Conservation (phyloP, 2,329 filamentous ascomycete species). For the Aspergillus piperis region DNA sequence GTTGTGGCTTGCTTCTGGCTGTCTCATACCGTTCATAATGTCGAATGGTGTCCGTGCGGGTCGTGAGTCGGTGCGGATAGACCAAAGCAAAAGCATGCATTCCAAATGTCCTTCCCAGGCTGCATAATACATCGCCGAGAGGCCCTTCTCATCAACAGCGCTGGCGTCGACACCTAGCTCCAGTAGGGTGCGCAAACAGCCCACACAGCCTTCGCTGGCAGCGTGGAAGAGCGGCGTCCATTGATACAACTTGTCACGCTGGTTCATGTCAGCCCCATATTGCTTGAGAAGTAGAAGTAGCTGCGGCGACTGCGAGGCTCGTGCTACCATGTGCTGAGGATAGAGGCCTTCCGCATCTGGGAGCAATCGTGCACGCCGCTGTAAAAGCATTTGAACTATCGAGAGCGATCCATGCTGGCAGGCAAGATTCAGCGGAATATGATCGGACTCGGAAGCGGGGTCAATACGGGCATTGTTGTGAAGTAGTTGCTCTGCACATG, state of each 20-base stretch:
- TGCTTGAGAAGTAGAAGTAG: constrained; percentile 77
- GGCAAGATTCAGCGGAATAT: constrained; percentile 90
- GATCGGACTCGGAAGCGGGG: constrained; percentile 80
- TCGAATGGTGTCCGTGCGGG: constrained; percentile 34
- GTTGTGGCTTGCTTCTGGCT: constrained; percentile 29
- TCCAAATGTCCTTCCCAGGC: constrained; percentile 96
- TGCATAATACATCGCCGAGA: constrained; percentile 97
- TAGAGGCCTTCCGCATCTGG: constrained; percentile 94
- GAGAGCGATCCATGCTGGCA: constrained; percentile 88
- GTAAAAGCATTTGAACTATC: constrained; percentile 81
- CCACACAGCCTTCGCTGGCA: constrained; percentile 91
- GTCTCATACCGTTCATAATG: constrained; percentile 36
- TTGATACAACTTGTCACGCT: constrained; percentile 91
- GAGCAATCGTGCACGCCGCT: constrained; percentile 77
- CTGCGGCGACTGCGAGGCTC: constrained; percentile 78
- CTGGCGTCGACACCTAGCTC: constrained; percentile 75
- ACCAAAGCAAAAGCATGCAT: constrained; percentile 81
- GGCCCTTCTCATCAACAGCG: constrained; percentile 84
- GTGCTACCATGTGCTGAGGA: constrained; percentile 93
- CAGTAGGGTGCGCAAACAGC: constrained; percentile 79
- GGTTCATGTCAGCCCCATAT: constrained; percentile 86
- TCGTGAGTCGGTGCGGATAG: constrained; percentile 30
- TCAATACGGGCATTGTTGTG: constrained; percentile 79
- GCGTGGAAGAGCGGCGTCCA: constrained; percentile 98
- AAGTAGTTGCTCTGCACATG: constrained; percentile 78